Base-by-base conservation (phyloP, 352 stramenopile genomes). In the Phytophthora ohioensis region DNA sequence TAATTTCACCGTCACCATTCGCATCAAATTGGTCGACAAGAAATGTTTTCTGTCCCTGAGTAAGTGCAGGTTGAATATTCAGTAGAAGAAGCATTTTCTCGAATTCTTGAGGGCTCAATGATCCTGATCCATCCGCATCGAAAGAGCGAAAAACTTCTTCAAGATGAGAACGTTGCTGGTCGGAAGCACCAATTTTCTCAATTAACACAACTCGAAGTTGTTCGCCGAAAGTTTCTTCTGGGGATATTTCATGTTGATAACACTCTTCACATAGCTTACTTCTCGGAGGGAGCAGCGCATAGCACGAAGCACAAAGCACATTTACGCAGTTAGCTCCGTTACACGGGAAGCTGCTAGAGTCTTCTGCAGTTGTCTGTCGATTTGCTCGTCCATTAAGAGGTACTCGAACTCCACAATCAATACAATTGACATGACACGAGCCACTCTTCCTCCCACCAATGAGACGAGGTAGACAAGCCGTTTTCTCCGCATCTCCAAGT, bases 381-480 rank as follows among this genome's bases (percentile, higher is more conserved):
- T 61, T 47, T 39, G 62, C 48, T 13, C 85, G 73, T 0, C 81
- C 78, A n/a, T 52, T 11, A 36, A 91, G 45, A 3, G 80, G 46
- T 1, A 92, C 72, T 13, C 76, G 69, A 4, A 17, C 9, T 17
- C 69, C 65, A 68, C 85, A 95, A 57, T 95, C 87, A 9, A 79
- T 72, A 47, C 87, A 95, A 13, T 83, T 79, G 7, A 82, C 60
- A 27, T 76, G 76, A 43, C 67, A 79, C 3, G 84, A 91, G 0
- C 87, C 84, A 39, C 84, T 92, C 57, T 91, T 92, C 0, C 77
- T 68, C 0, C 88, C 88, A n/a, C 88, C 88, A 77, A 95, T 92
- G 12, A 95, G 61, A 4, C 88, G 67, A 6, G 88, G 88, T 3
- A 95, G 57, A 0, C 66, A 69, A 4, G 80, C 63, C 1, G 73